Base-by-base conservation (phyloP, 352 stramenopile genomes). In the Globisporangium spiculum region DNA sequence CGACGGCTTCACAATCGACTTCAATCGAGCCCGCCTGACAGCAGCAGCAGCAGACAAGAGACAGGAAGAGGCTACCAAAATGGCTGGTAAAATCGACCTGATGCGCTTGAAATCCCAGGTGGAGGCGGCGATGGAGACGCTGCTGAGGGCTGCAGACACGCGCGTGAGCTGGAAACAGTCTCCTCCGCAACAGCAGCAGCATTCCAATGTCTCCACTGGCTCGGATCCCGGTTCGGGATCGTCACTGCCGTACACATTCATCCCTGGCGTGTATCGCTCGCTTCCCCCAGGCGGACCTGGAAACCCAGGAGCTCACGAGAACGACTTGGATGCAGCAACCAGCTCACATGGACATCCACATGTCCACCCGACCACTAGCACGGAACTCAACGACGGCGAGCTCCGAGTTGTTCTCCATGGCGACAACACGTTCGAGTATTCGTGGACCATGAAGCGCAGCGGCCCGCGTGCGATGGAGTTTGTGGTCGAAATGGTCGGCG, bases 401-500 rank as follows among this genome's bases (percentile, higher is more conserved):
- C 67, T 73, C 20, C 77, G 68, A 1, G 54, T 95, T 1, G 41
- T 90, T 14, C 76, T 95, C 7, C 84, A 95, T 66, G 86, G 85
- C 3, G 86, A 95, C 71, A 94, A 92, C 67, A 83, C 83, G 6
- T 95, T 95, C 56, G 84, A 94, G 58, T 95, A 95, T 65, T 16
- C 72, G 30, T 94, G 85, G 86, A 86, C 67, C 20, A 76, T 93
- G 77, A 80, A 75, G 27, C 79, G 84, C 12, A 79, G 65, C 24
- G 77, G 72, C 8, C 66, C 72, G 10, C 79, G 85, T 1, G 76
- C 83, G 14, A 93, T 92, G 83, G 83, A 95, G 68, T 86, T 91
- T 53, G 74, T 57, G 4, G 80, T 94, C 12, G 83, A 94, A 60
- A 88, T 95, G 58, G 66, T 69, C 2, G 88, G 88, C 12, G 48